Conservation (phyloP, 1,284 basidiomycete genomes). For the Anthracocystis panici-leucophaei region DNA sequence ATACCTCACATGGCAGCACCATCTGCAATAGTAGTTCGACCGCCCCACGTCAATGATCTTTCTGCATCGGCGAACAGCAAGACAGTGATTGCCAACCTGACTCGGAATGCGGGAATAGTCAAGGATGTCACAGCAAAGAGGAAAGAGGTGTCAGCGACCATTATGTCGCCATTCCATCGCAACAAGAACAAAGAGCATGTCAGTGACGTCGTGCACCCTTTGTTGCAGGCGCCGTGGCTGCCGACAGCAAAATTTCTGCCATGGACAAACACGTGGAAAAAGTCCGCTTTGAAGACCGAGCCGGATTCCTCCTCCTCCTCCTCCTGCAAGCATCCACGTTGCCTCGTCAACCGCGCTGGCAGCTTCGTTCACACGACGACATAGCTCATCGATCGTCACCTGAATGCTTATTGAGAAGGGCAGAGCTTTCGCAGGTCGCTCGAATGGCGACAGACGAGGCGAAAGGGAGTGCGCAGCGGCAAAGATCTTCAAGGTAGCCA, state of each 20-base stretch:
- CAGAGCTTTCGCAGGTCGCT: no score
- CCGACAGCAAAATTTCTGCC: neutral
- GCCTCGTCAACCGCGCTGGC: no score
- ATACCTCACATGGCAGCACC: neutral
- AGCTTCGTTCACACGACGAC: no score
- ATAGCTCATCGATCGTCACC: no score
- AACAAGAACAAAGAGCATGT: neutral
- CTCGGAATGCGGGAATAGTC: no score
- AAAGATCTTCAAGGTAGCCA: no score
- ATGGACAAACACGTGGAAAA: conserved; percentile 1
- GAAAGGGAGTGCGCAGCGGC: no score
- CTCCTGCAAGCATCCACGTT: no score
- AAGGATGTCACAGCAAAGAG: neutral
- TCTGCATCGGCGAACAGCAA: neutral
- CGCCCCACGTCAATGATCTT: conserved; percentile 12
- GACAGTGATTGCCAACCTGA: no score
- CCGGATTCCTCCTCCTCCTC: no score
- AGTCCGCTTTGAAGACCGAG: conserved; percentile 20
- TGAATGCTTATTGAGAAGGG: no score
- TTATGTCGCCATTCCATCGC: conserved; percentile 6
- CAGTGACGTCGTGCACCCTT: conserved; percentile 1
- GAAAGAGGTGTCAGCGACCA: neutral
- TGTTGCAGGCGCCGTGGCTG: neutral
- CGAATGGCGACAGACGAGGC: no score
- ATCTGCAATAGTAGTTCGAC: conserved; percentile 7